A percentile compares a stretch with the other conserved stretches of the same genome.
Evolutionary conservation across 768 basidiomycete genomes (phyloP).

Genomic region (Amanita subjunquillea): DNA sequence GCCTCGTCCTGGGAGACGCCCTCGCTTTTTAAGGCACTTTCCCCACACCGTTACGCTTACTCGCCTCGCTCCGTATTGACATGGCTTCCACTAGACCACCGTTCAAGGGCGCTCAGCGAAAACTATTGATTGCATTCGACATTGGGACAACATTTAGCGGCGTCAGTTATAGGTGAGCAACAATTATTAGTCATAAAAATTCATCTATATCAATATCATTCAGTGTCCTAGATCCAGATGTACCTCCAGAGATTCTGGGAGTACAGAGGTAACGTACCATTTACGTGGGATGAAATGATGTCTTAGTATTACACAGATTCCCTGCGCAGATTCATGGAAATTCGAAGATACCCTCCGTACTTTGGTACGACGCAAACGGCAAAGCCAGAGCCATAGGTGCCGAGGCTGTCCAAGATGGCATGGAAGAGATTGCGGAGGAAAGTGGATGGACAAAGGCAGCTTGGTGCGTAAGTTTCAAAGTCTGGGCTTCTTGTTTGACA

Average conservation of each 20-base stretch:
- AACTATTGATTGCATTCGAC: slow-evolving; percentile 40
- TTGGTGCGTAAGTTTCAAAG: slow-evolving; percentile 19
- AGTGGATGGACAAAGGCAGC: slow-evolving; percentile 31
- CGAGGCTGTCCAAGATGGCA: slow-evolving; percentile 24
- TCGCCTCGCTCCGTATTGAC: not conserved
- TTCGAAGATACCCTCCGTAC: slow-evolving; percentile 24
- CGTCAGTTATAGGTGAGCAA: slow-evolving; percentile 27
- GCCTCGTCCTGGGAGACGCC: not conserved
- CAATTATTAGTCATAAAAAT: not conserved
- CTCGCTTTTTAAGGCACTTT: not conserved
- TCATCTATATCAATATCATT: not conserved
- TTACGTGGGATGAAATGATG: not conserved
- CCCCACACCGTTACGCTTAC: not conserved
- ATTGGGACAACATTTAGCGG: slow-evolving; percentile 43
- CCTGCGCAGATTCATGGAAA: slow-evolving; percentile 18
- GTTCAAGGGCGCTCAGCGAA: slow-evolving; percentile 29
- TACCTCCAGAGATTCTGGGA: slow-evolving; percentile 23
- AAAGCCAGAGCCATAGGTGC: slow-evolving; percentile 27
- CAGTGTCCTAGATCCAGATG: slow-evolving; percentile 24
- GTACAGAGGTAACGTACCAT: slow-evolving; percentile 24
- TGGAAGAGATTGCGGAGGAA: slow-evolving; percentile 24
- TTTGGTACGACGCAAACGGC: slow-evolving; percentile 31
- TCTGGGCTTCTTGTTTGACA: not conserved
- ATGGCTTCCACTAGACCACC: slow-evolving; percentile 15
- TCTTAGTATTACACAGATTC: slow-evolving; percentile 7